phyloP scores from a whole-genome alignment of 2,329 filamentous ascomycete genomes.

The Cytospora piceae region DNA sequence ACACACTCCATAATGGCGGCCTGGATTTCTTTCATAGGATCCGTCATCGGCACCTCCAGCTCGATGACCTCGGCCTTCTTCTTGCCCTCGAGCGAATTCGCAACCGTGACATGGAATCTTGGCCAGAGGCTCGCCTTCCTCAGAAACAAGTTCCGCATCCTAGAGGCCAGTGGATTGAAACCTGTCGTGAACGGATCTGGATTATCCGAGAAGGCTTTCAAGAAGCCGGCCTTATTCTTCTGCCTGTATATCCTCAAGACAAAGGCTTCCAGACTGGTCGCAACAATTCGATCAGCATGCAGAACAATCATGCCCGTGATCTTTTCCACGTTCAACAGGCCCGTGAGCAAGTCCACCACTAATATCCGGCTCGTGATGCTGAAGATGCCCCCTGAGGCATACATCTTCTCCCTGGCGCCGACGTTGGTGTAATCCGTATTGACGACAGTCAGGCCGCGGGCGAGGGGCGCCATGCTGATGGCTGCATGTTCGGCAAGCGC shows the following conservation, averaged over 20 bases:
- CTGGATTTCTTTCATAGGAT: conserved; percentile 90
- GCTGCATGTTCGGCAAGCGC: conserved; percentile 93
- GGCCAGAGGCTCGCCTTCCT: conserved; percentile 90
- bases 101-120: conserved; percentile 88
- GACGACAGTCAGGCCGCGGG: conserved; percentile 84
- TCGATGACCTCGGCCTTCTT: conserved; percentile 97
- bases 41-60: conserved; percentile 93
- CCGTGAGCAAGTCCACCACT: conserved; percentile 90
- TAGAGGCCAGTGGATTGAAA: conserved; percentile 84
- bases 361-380: conserved; percentile 95
- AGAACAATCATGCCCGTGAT: conserved; percentile 86
- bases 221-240: conserved; percentile 89
- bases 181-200: conserved; percentile 89
- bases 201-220: conserved; percentile 94
- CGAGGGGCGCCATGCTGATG: conserved; percentile 79
- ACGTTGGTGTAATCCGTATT: conserved; percentile 95
- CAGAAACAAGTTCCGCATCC: conserved; percentile 91
- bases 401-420: conserved; percentile 86
- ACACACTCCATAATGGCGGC: conserved; percentile 95
- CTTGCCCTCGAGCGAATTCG: conserved; percentile 85
- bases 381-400: conserved; percentile 85
- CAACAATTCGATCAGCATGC: conserved; percentile 84
- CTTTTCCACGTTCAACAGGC: conserved; percentile 76
- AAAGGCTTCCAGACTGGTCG: conserved; percentile 91
- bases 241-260: conserved; percentile 92